phyloP scores from a whole-genome alignment of 2,329 filamentous ascomycete species.

The Xylaria sp. region DNA sequence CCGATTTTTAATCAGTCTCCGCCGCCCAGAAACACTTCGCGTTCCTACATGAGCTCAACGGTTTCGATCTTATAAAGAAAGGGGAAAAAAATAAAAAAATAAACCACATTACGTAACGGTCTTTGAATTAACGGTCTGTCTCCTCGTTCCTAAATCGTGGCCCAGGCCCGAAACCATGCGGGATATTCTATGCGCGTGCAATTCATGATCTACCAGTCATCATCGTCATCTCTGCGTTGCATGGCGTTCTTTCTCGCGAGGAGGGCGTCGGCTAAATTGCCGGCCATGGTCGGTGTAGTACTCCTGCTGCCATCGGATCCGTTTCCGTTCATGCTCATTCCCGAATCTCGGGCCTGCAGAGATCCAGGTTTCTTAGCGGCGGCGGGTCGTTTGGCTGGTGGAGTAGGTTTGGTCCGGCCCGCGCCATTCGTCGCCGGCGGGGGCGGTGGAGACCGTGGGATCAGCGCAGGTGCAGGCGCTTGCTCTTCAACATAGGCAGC shows the following conservation, averaged over 20 bases:
- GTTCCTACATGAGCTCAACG: neutral
- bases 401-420: constrained; percentile 72
- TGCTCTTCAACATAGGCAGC: constrained; percentile 94
- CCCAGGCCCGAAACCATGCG: constrained; percentile 9
- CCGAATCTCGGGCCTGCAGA: constrained; percentile 77
- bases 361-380: constrained; percentile 77
- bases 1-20: neutral
- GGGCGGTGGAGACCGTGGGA: constrained; percentile 73
- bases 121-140: constrained; percentile 22
- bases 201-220: constrained; percentile 68
- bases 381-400: constrained; percentile 83
- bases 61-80: constrained; percentile 3
- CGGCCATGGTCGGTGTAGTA: constrained; percentile 76
- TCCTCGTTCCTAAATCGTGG: constrained; percentile 25
- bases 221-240: constrained; percentile 75
- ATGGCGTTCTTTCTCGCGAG: constrained; percentile 80
- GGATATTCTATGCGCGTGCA: constrained; percentile 28
- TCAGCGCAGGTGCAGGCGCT: constrained; percentile 70
- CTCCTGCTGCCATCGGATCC: constrained; percentile 72
- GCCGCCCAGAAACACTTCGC: neutral
- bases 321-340: constrained; percentile 70
- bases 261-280: constrained; percentile 82
- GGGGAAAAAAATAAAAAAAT: neutral
- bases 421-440: constrained; percentile 63
- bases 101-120: constrained; percentile 4